Conservation (phyloP, 495 filamentous ascomycete genomes). For the Penicillium tannophilum region DNA sequence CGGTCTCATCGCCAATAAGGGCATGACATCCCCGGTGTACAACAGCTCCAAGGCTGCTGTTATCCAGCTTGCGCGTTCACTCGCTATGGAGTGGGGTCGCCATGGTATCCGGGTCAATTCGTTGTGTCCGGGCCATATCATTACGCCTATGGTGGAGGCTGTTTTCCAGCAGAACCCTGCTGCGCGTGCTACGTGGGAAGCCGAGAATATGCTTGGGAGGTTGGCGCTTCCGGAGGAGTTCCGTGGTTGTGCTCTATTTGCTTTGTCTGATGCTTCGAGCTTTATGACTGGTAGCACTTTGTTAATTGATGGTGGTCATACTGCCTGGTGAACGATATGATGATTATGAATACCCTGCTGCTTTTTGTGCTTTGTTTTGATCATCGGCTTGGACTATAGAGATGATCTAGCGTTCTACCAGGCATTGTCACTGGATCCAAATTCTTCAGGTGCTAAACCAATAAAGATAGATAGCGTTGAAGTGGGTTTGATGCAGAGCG, state of each 20-base stretch:
- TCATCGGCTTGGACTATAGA: background rate
- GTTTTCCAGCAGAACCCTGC: constrained; percentile 68
- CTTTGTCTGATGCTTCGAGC: constrained; percentile 65
- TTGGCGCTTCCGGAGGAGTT: constrained; percentile 67
- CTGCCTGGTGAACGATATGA: constrained; percentile 47
- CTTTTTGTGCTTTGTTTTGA: background rate
- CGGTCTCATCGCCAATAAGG: constrained; percentile 77
- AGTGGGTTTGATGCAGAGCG: background rate
- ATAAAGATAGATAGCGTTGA: background rate
- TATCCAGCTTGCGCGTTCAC: constrained; percentile 61
- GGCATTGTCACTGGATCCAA: background rate
- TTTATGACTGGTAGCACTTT: constrained; percentile 71
- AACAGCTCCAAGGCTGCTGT: constrained; percentile 73
- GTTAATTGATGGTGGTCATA: constrained; percentile 65
- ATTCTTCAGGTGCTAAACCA: background rate
- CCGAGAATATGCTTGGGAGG: constrained; percentile 70
- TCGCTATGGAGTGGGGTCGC: constrained; percentile 74
- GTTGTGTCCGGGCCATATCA: constrained; percentile 68
- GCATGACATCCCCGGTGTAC: constrained; percentile 66
- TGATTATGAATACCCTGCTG: background rate
- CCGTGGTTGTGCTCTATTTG: constrained; percentile 61
- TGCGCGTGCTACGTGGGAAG: constrained; percentile 60
- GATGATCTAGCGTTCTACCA: background rate
- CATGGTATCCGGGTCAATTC: constrained; percentile 69
- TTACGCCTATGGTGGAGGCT: constrained; percentile 70